Evolutionary conservation across 495 filamentous ascomycete species (phyloP).

Genomic region (Xylaria sp.): DNA sequence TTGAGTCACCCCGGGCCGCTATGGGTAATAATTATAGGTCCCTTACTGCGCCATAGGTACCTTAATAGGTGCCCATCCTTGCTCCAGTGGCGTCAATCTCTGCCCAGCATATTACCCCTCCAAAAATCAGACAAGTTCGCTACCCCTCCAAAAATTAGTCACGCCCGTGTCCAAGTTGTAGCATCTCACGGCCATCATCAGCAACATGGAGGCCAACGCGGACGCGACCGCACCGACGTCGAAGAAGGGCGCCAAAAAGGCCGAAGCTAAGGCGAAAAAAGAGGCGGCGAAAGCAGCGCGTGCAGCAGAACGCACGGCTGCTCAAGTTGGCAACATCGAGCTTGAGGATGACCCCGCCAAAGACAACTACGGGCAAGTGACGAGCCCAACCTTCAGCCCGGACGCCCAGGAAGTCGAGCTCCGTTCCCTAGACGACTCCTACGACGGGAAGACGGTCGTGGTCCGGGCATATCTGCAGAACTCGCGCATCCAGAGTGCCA

Average conservation of each 20-base stretch:
- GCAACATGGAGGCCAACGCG: constrained; percentile 2
- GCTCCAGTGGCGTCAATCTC: background rate
- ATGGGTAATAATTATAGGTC: too few relatives aligned
- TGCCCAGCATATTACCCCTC: background rate
- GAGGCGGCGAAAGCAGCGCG: constrained; percentile 58
- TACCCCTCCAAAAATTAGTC: constrained; percentile 6
- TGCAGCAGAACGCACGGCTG: constrained; percentile 57
- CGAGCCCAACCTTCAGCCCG: constrained; percentile 38
- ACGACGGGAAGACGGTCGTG: constrained; percentile 76
- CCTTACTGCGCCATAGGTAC: background rate
- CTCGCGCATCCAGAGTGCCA: constrained; percentile 83
- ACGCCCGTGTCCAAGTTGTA: background rate
- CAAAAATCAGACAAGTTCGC: background rate
- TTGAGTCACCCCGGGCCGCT: too few relatives aligned
- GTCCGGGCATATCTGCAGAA: constrained; percentile 89
- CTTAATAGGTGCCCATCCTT: background rate
- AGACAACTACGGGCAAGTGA: constrained; percentile 69
- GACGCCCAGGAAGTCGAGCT: constrained; percentile 56
- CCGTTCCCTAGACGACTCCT: constrained; percentile 59
- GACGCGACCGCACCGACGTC: constrained; percentile 33
- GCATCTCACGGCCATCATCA: background rate
- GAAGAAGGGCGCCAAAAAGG: constrained; percentile 65
- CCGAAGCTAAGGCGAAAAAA: constrained; percentile 59
- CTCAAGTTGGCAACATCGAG: constrained; percentile 49
- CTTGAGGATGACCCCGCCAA: constrained; percentile 72